These are phyloP conservation scores for Celoporthe dispersa DNA, from an alignment of 2,329 filamentous ascomycete genomes.

Conservation along the genomic window DNA sequence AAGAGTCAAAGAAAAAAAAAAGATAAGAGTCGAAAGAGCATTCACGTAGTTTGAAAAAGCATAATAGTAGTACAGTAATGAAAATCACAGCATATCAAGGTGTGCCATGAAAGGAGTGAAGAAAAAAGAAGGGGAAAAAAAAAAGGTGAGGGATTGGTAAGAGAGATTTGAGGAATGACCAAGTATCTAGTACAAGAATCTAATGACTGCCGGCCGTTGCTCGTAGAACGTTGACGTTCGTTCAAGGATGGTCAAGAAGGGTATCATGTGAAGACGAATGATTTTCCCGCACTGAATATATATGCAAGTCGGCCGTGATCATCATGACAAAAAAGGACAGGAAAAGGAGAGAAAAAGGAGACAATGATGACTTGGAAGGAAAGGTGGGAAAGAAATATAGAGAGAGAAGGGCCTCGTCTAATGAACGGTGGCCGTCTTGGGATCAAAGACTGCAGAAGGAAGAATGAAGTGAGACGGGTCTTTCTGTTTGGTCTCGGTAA, in stretches of 20 bases:
- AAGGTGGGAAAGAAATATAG: not conserved
- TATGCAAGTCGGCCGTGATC: constrained; percentile 30
- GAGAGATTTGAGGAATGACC: not conserved
- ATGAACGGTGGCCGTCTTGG: constrained; percentile 32
- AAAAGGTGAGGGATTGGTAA: not conserved
- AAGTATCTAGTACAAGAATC: not conserved
- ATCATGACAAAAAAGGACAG: constrained; percentile 22
- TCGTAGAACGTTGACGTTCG: constrained; percentile 14
- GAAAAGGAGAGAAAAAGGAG: not conserved
- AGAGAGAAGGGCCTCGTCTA: not conserved
- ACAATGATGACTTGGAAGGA: constrained; percentile 6
- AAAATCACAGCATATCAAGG: constrained; percentile 1
- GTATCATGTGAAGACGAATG: constrained; percentile 30
- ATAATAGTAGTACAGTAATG: constrained; percentile 8
- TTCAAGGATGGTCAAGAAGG: constrained; percentile 33
- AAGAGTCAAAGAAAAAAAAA: not conserved
- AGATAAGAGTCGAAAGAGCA: not conserved
- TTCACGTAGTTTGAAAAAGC: not conserved
- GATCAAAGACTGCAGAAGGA: constrained; percentile 55
- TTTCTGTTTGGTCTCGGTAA: constrained; percentile 36
- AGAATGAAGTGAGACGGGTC: constrained; percentile 47
- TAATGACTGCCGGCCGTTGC: constrained; percentile 15
- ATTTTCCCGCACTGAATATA: constrained; percentile 29
- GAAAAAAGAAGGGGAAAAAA: not conserved
- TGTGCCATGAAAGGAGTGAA: not conserved